Percentiles rank a stretch among this genome's conserved stretches.
phyloP scores from a whole-genome alignment of 495 filamentous ascomycete genomes.

The Melanomma pulvis-pyrius region DNA sequence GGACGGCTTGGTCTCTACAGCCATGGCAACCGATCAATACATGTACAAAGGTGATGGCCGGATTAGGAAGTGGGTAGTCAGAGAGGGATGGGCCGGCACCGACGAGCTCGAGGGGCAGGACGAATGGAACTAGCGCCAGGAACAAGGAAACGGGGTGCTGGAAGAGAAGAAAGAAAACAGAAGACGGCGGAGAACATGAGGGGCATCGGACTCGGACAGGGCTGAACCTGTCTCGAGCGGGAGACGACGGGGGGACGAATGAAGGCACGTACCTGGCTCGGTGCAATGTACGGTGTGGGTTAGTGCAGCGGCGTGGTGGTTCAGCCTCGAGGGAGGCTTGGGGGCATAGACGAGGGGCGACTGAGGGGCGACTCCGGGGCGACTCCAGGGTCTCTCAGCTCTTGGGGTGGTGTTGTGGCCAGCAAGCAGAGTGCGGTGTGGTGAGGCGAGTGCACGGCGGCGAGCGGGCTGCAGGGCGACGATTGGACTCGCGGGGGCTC shows the following conservation, averaged over 20 bases:
- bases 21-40: slow-evolving; percentile 21
- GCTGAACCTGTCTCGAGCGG: not conserved
- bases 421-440: not conserved
- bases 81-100: not conserved
- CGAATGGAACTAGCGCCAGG: not conserved
- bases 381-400: slow-evolving; percentile 11
- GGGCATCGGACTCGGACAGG: not conserved
- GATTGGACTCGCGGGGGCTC: too few species aligned
- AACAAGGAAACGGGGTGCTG: not conserved
- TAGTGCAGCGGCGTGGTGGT: slow-evolving; percentile 3
- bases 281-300: not conserved
- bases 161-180: not conserved
- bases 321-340: slow-evolving; percentile 1
- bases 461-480: not conserved
- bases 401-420: not conserved
- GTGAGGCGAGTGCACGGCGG: not conserved
- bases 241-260: not conserved
- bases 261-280: slow-evolving; percentile 19
- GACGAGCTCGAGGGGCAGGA: not conserved
- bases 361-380: too few species aligned
- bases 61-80: slow-evolving; percentile 5
- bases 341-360: slow-evolving; percentile 5
- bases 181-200: slow-evolving; percentile 7
- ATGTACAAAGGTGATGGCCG: slow-evolving; percentile 10
- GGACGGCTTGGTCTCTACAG: slow-evolving; percentile 14